A percentile compares a stretch with the other conserved stretches of the same genome.
These are phyloP conservation scores for Anastatica hierochuntica DNA, from an alignment of 345 rosid species.

Conservation along the genomic window DNA sequence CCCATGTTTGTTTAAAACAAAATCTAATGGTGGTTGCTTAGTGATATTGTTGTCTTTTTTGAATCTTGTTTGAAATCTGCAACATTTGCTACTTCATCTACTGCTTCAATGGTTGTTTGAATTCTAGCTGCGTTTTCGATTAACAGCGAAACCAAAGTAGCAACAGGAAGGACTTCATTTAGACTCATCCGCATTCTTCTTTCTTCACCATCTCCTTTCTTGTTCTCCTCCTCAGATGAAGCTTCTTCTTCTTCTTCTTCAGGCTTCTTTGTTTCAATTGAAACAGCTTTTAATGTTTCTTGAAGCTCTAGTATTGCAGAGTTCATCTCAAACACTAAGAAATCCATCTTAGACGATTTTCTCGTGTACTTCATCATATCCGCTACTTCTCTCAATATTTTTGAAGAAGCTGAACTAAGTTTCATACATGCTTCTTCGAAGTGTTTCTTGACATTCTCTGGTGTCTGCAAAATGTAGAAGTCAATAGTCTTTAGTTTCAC, in stretches of 20 bases:
- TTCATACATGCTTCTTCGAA: conserved; percentile 33
- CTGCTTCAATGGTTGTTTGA: conserved; percentile 36
- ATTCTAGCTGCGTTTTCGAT: conserved; percentile 47
- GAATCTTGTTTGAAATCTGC: conserved; percentile 46
- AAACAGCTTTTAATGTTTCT: conserved; percentile 39
- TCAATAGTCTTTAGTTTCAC: conserved; percentile 5
- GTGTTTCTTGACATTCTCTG: conserved; percentile 36
- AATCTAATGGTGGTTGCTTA: conserved; percentile 14
- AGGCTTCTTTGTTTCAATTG: conserved; percentile 14
- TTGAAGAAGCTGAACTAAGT: conserved; percentile 31
- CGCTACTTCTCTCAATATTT: conserved; percentile 42
- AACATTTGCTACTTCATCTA: conserved; percentile 37
- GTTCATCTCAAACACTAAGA: conserved; percentile 42
- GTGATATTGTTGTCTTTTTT: conserved; percentile 15
- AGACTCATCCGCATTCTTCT: conserved; percentile 20
- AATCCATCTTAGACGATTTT: conserved; percentile 37
- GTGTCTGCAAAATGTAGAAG: conserved; percentile 31
- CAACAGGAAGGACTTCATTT: conserved; percentile 47
- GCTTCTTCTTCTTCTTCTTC: conserved; percentile 21
- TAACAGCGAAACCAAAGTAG: conserved; percentile 47
- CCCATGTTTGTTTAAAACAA: too few species aligned
- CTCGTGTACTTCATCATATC: conserved; percentile 32
- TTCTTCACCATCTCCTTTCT: conserved; percentile 10
- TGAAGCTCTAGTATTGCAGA: conserved; percentile 46
- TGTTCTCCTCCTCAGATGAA: conserved; percentile 1